phyloP scores from a whole-genome alignment of 2,329 filamentous ascomycete genomes.

The Neobulgaria alba region DNA sequence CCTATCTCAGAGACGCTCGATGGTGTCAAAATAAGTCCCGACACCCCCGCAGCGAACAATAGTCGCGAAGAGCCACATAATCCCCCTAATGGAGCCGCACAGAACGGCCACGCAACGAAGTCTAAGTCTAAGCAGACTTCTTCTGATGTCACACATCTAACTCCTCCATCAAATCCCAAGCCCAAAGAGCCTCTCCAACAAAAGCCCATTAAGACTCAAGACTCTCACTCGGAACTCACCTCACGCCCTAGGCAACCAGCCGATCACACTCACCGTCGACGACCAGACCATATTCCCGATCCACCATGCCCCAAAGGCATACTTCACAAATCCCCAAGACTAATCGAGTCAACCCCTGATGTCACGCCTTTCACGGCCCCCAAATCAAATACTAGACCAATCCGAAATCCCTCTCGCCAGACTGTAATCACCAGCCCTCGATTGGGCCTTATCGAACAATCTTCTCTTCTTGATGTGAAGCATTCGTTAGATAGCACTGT shows the following conservation, averaged over 20 bases:
- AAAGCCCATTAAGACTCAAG: neutral
- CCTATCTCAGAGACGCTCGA: neutral
- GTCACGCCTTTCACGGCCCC: constrained; percentile 1
- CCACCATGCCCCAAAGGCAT: constrained; percentile 21
- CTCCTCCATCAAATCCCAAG: neutral
- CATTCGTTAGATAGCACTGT: neutral
- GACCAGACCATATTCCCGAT: constrained; percentile 8
- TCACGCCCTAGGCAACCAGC: neutral
- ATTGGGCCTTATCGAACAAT: constrained; percentile 10
- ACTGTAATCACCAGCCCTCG: constrained; percentile 17
- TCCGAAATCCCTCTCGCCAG: constrained; percentile 18
- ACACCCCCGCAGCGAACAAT: neutral
- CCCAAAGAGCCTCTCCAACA: neutral
- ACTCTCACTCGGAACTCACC: neutral
- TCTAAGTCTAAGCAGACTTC: neutral
- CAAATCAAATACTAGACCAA: constrained; percentile 4
- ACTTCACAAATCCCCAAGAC: constrained; percentile 17
- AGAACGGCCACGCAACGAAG: neutral
- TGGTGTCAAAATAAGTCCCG: no score
- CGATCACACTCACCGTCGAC: neutral
- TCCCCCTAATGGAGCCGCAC: neutral
- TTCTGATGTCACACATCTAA: neutral
- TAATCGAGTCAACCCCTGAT: constrained; percentile 7
- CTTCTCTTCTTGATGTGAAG: neutral
- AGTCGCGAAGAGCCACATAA: neutral